Conservation (phyloP, 1,284 basidiomycete genomes). For the Boletus mariae region DNA sequence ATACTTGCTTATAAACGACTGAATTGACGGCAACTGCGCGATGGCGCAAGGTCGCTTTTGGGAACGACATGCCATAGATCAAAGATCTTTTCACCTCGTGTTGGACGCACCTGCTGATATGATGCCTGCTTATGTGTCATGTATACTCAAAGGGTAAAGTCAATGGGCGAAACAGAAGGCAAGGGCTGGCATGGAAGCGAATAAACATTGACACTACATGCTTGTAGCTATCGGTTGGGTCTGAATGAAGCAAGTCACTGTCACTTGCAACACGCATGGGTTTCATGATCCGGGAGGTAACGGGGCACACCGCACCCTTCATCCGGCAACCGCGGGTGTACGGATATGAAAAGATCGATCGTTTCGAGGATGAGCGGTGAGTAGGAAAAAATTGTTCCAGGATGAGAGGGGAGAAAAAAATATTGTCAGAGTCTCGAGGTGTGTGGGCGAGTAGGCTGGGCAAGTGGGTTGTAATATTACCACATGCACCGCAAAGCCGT, state of each 20-base stretch:
- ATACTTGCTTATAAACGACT: constrained; percentile 21
- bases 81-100: constrained; percentile 34
- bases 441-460: not conserved
- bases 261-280: constrained; percentile 4
- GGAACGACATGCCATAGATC: constrained; percentile 20
- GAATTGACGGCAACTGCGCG: constrained; percentile 27
- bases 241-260: constrained; percentile 10
- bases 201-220: constrained; percentile 14
- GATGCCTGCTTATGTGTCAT: constrained; percentile 13
- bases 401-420: constrained; percentile 5
- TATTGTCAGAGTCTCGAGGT: not conserved
- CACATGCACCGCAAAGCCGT: constrained; percentile 12
- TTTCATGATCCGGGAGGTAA: constrained; percentile 31
- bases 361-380: not conserved
- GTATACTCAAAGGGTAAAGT: constrained; percentile 24
- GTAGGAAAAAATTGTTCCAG: constrained; percentile 23
- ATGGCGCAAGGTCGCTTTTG: constrained; percentile 20
- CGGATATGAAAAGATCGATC: constrained; percentile 33
- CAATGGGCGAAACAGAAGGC: constrained; percentile 24
- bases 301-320: constrained; percentile 18
- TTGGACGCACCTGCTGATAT: constrained; percentile 30
- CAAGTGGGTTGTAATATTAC: not conserved
- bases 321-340: constrained; percentile 29
- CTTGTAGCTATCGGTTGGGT: constrained; percentile 1
- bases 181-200: constrained; percentile 20